phyloP scores from a whole-genome alignment of 192 early-diverging fungal species.

The Pilaira anomala region DNA sequence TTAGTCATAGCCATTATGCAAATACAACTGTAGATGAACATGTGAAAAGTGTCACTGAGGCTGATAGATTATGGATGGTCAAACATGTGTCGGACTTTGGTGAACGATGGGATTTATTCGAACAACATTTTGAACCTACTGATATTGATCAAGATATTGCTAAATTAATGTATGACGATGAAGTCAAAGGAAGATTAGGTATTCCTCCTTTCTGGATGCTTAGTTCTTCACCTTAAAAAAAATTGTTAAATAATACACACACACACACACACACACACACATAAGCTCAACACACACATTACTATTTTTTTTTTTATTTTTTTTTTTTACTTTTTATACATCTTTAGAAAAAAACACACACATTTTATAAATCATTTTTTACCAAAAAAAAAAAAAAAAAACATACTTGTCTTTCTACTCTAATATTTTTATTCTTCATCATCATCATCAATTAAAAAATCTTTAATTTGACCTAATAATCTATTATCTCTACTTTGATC shows the following conservation, averaged over 20 bases:
- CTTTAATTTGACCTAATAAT: constrained; percentile 59
- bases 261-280: neutral
- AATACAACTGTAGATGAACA: neutral
- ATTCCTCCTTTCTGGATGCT: constrained; percentile 58
- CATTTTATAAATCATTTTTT: neutral
- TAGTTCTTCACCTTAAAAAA: neutral
- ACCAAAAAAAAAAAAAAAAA: constrained; percentile 1
- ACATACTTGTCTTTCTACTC: neutral
- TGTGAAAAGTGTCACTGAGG: neutral
- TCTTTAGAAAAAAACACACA: neutral
- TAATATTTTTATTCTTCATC: constrained; percentile 30
- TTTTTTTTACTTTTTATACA: neutral
- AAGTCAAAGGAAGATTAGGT: constrained; percentile 28
- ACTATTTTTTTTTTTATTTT: too few relatives aligned
- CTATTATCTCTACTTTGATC: constrained; percentile 38
- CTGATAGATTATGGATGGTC: constrained; percentile 11
- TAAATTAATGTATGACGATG: constrained; percentile 8
- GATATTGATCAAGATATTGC: constrained; percentile 9
- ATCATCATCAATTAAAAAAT: constrained; percentile 59
- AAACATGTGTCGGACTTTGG: constrained; percentile 15
- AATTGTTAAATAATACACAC: neutral
- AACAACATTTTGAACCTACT: neutral
- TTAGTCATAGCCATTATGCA: constrained; percentile 29
- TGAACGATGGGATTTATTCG: constrained; percentile 4
- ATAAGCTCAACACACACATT: too few relatives aligned